Base-by-base conservation (phyloP, 2,329 filamentous ascomycete genomes). In the Pestalotiopsis sp. region DNA sequence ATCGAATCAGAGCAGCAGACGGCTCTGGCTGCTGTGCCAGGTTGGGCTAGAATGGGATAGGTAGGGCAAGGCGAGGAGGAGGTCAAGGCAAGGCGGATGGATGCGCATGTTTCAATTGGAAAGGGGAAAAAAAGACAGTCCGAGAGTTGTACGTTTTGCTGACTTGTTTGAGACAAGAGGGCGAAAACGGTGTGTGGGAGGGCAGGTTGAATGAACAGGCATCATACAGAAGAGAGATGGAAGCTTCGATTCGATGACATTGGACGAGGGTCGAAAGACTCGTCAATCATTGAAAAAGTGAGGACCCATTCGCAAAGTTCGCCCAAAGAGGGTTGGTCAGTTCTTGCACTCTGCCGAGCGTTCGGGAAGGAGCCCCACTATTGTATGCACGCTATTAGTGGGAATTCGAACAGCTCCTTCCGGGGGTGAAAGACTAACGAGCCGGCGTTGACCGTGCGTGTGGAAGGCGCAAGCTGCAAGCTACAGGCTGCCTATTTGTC, bases 251-350 rank as follows among this genome's bases (percentile, higher is more conserved):
- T 31, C 27, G 27, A 45, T 45, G 41, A 45, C 17, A n/a, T 14
- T 45, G 13, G 45, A 52, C 45, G 45, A 52, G 57, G 57, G 20
- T 59, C 9, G 20, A 59, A 31, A 31, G 27, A 31, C 6, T 31
- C 27, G 27, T 31, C 27, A 31, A 31, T 31, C 27, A 31, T 31
- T 31, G 20, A 23, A 59, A 59, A 25, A 23, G 7, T 14, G 25
- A 61, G 25, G 59, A 61, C 31, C 59, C 59, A 61, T 66, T 66
- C 64, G 64, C 64, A 66, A 66, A 66, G 64, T 66, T 66, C 64
- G 64, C 64, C 64, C n/a, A 60, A 66, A 66, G 60, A 17, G 31
- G 64, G 58, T 60, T 25, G 64, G 39, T 27, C 41, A 12, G 27
- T 25, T 55, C 23, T 65, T 55, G 49, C 36, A 49, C 38, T 36